These are phyloP conservation scores for Auricularia cornea DNA, from an alignment of 768 basidiomycete species.

Conservation along the genomic window DNA sequence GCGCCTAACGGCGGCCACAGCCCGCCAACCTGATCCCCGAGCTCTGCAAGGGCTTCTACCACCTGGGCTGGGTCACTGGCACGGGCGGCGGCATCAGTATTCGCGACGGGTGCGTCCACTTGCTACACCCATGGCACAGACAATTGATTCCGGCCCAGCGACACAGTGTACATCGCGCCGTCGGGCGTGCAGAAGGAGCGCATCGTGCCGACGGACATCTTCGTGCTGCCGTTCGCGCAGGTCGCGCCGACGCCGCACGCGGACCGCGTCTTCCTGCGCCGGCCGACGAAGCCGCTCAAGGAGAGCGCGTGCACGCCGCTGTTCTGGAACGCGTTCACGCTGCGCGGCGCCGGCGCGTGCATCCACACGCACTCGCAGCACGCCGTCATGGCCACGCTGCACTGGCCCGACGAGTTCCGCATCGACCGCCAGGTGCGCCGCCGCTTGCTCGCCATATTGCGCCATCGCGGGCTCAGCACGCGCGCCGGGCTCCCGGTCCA, in stretches of 20 bases:
- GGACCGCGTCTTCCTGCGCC: constrained; percentile 70
- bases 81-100: constrained; percentile 80
- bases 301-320: constrained; percentile 85
- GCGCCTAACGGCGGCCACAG: constrained; percentile 27
- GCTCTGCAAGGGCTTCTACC: constrained; percentile 76
- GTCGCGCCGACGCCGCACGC: constrained; percentile 48
- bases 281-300: constrained; percentile 61
- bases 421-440: constrained; percentile 71
- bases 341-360: constrained; percentile 72
- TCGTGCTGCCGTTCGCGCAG: constrained; percentile 76
- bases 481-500: too few species aligned
- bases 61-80: constrained; percentile 87
- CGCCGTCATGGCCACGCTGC: constrained; percentile 79
- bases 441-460: background rate
- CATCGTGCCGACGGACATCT: constrained; percentile 75
- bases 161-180: constrained; percentile 79
- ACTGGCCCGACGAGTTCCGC: constrained; percentile 62
- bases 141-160: constrained; percentile 28
- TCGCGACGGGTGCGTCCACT: constrained; percentile 44
- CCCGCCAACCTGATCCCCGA: constrained; percentile 90
- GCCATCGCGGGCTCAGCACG: too few species aligned
- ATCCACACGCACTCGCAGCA: constrained; percentile 90
- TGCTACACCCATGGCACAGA: background rate
- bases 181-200: constrained; percentile 90
- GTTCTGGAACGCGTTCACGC: constrained; percentile 86